These are phyloP conservation scores for Trichosporon sp. DNA, from an alignment of 1,284 basidiomycete genomes.

Conservation along the genomic window DNA sequence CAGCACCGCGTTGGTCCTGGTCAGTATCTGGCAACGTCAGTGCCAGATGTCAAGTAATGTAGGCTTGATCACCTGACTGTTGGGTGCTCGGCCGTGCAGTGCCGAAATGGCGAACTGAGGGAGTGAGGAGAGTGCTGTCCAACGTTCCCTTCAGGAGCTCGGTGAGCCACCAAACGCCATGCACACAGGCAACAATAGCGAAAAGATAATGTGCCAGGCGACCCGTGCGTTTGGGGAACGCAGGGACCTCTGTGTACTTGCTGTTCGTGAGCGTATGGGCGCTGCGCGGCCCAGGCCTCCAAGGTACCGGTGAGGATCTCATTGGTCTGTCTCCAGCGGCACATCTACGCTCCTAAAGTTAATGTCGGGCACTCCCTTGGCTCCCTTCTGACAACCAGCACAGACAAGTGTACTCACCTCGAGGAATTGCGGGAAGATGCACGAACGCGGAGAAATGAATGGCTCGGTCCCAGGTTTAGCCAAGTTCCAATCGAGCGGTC, in stretches of 20 bases:
- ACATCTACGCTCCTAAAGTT: neutral
- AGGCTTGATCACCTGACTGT: constrained; percentile 15
- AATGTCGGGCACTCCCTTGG: neutral
- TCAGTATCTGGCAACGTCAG: neutral
- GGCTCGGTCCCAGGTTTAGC: neutral
- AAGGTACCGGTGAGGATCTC: neutral
- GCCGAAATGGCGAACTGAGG: constrained; percentile 10
- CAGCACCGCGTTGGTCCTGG: neutral
- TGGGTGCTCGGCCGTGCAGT: neutral
- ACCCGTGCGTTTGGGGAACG: constrained; percentile 1
- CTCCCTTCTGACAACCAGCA: neutral
- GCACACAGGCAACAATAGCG: constrained; percentile 11
- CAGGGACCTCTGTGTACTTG: neutral
- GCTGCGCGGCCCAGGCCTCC: neutral
- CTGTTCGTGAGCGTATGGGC: neutral
- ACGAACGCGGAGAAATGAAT: neutral
- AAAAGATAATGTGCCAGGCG: neutral
- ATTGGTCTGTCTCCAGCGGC: neutral
- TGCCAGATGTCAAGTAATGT: neutral
- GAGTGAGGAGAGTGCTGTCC: neutral
- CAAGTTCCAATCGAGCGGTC: neutral
- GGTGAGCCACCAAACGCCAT: constrained; percentile 10
- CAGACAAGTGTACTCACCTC: constrained; percentile 2
- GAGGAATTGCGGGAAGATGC: neutral
- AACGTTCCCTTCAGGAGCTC: neutral